Percentiles rank a stretch among this genome's conserved stretches.
Evolutionary conservation across 1,284 basidiomycete species (phyloP).

Genomic region (Irpex sp.): DNA sequence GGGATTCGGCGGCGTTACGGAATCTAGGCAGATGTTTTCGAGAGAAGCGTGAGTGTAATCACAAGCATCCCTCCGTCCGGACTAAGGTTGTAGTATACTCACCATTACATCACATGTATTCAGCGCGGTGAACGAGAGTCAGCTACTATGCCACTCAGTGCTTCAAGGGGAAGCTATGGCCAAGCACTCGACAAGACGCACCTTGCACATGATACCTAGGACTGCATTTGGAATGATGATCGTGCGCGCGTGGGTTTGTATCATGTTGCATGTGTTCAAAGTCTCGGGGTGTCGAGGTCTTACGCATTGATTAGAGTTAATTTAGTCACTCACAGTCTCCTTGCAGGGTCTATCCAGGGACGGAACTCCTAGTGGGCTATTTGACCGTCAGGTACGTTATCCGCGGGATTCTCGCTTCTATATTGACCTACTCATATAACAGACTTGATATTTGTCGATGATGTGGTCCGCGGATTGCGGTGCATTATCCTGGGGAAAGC

Average conservation of each 20-base stretch:
- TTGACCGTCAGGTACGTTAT: not conserved
- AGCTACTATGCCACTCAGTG: not conserved
- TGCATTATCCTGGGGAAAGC: too few species aligned
- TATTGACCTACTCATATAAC: not conserved
- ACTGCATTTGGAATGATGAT: not conserved
- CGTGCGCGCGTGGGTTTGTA: not conserved
- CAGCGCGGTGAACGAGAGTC: not conserved
- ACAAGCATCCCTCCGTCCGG: not conserved
- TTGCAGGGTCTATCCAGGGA: not conserved
- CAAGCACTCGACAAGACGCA: too few species aligned
- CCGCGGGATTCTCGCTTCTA: not conserved
- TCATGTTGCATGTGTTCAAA: not conserved
- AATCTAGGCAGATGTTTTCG: not conserved
- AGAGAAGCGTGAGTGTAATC: not conserved
- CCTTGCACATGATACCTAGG: not conserved
- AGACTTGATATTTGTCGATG: too few species aligned
- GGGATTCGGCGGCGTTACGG: not conserved
- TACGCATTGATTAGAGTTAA: not conserved
- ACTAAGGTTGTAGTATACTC: not conserved
- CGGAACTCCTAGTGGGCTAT: not conserved
- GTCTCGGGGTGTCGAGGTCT: not conserved
- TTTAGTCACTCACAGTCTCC: not conserved
- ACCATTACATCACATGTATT: not conserved
- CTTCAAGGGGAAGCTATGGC: not conserved
- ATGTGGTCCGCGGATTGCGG: too few species aligned